Evolutionary conservation across 768 basidiomycete species (phyloP), one percentile per base, ranked within the genome.

Genomic region (Lyophyllum atratum): DNA sequence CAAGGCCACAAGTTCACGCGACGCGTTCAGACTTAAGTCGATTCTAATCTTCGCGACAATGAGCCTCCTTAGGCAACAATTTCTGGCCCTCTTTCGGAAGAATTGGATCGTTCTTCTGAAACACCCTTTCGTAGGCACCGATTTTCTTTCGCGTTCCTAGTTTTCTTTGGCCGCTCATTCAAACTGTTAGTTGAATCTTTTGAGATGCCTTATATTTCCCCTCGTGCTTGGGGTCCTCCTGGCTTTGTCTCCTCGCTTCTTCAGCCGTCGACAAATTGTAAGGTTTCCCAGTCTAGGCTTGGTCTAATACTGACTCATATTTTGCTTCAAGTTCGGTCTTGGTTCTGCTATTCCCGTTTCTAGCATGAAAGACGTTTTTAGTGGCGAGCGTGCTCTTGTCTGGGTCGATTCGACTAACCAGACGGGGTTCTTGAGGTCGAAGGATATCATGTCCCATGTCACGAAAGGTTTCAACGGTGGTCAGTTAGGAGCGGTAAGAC

Each of bases 21-120:
- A 15, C 34, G 34, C 17, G 4, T 15, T 37, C 14, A 15, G 34
- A 31, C 6, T 31, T 11, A 15, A 37, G 34, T n/a, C n/a, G n/a
- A 15, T 3, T 37, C 14, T 37, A 14, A 9, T 37, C 8, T 37
- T 3, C 34, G 3, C 34, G 34, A 37, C 34, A 37, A 47, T 47
- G 45, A 25, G 25, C 45, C 59, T 79, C 25, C 80, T 83, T 63
- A 72, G 76, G 68, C 74, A 74, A 42, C 83, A 85, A 70, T 77
- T 80, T 54, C 59, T 61, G 1, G 79, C 76, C 0, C 65, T 85
- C n/a, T 74, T 77, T 55, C 73, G 77, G 74, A 85, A 85, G 73
- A 85, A 85, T 52, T 82, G 79, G 81, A 84, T 85, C 22, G 71
- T 84, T 4, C 66, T 85, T 14, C 78, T 75, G 33, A 83, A 78